Conservation (phyloP, 352 stramenopile species). For the Globisporangium uncinulatum region DNA sequence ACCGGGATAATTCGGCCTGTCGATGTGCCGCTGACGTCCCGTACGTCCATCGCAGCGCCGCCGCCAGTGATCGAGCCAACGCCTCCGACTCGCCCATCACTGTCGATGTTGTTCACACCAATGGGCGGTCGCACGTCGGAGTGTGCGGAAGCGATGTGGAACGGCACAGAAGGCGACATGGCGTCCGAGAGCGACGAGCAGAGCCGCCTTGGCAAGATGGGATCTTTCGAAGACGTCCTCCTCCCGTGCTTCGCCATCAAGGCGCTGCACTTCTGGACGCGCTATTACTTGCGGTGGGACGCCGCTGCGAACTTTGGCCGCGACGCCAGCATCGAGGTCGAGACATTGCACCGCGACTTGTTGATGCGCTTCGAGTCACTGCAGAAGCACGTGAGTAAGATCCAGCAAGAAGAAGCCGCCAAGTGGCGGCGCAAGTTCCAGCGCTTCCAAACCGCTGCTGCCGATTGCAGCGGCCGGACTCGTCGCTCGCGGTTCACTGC, state of each 20-base stretch:
- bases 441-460: constrained; percentile 1
- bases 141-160: constrained; percentile 24
- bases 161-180: constrained; percentile 22
- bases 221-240: constrained; percentile 52
- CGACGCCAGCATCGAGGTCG: constrained; percentile 51
- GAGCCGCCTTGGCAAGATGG: constrained; percentile 23
- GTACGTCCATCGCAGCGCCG: constrained; percentile 13
- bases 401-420: constrained; percentile 22
- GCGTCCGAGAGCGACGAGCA: constrained; percentile 34
- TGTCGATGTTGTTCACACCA: constrained; percentile 31
- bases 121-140: constrained; percentile 19
- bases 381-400: constrained; percentile 14
- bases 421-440: constrained; percentile 28
- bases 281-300: constrained; percentile 82
- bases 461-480: constrained; percentile 1
- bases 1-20: not conserved
- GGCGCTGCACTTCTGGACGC: constrained; percentile 65
- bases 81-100: constrained; percentile 18
- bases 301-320: constrained; percentile 47
- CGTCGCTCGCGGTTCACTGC: constrained; percentile 2
- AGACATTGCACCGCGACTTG: constrained; percentile 50
- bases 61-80: not conserved
- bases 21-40: constrained; percentile 5
- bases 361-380: constrained; percentile 28
- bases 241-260: constrained; percentile 64